Conservation (phyloP, 768 basidiomycete species). For the Collybia sordida region DNA sequence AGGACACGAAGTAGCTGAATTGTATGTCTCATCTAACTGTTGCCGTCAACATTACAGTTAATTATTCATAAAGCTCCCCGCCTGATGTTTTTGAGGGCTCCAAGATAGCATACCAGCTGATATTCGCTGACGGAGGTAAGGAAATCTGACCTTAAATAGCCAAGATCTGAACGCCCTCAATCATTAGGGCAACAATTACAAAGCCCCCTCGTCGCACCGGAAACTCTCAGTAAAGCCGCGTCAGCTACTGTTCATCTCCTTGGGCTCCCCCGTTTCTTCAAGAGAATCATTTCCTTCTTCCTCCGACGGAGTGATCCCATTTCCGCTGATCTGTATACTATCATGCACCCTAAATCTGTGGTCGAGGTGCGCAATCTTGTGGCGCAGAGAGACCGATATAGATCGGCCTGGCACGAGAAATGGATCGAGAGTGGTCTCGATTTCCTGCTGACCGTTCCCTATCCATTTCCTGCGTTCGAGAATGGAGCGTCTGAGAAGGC, state of each 20-base stretch:
- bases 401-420: constrained; percentile 44
- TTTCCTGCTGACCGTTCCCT: constrained; percentile 61
- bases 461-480: constrained; percentile 59
- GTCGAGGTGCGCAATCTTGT: constrained; percentile 51
- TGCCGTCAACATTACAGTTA: constrained; percentile 2
- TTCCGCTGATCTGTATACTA: constrained; percentile 31
- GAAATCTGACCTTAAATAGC: constrained; percentile 1
- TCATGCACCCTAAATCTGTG: constrained; percentile 48
- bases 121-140: constrained; percentile 58
- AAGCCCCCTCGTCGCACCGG: constrained; percentile 29
- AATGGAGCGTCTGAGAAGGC: constrained; percentile 50
- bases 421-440: constrained; percentile 54
- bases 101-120: constrained; percentile 50
- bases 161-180: constrained; percentile 6
- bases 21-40: constrained; percentile 40
- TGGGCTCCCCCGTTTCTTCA: constrained; percentile 36
- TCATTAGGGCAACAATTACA: constrained; percentile 44
- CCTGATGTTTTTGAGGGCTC: constrained; percentile 53
- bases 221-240: constrained; percentile 30
- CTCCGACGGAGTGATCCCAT: constrained; percentile 36
- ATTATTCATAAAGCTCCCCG: constrained; percentile 24
- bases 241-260: constrained; percentile 32
- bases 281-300: constrained; percentile 41
- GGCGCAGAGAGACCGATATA: constrained; percentile 41
- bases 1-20: constrained; percentile 63